Evolutionary conservation across 2,329 filamentous ascomycete species (phyloP).

Genomic region (Diaporthe citri): DNA sequence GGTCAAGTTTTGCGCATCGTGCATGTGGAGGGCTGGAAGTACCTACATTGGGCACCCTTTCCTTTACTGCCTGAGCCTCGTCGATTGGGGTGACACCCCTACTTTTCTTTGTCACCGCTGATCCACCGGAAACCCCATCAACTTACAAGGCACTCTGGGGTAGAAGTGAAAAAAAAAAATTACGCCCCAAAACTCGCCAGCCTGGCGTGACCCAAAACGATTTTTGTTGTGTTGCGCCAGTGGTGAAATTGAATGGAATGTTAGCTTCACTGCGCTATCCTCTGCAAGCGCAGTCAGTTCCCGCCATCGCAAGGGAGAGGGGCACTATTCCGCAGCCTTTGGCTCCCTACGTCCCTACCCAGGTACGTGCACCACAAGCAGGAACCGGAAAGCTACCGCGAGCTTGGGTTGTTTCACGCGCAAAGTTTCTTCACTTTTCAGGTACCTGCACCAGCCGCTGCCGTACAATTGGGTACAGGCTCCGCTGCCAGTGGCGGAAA

Average conservation of each 20-base stretch:
- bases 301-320: neutral
- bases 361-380: slow-evolving; percentile 30
- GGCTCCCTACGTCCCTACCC: neutral
- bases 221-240: neutral
- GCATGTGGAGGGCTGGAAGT: slow-evolving; percentile 3
- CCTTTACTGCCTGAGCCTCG: slow-evolving; percentile 20
- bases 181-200: neutral
- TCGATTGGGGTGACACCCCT: neutral
- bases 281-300: slow-evolving; percentile 12
- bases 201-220: slow-evolving; percentile 16
- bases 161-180: neutral
- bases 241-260: neutral
- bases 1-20: neutral
- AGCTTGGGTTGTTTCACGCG: slow-evolving; percentile 36
- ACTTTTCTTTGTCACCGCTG: slow-evolving; percentile 17
- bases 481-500: slow-evolving; percentile 12
- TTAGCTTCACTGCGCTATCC: neutral
- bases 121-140: neutral
- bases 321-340: slow-evolving; percentile 5
- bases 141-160: neutral
- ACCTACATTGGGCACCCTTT: neutral
- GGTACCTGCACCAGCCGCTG: slow-evolving; percentile 31
- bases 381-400: slow-evolving; percentile 33
- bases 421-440: slow-evolving; percentile 31
- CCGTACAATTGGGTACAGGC: slow-evolving; percentile 23